Evolutionary conservation across 495 filamentous ascomycete genomes (phyloP), one percentile per base, ranked within the genome.

Genomic region (Podospora anserina): DNA sequence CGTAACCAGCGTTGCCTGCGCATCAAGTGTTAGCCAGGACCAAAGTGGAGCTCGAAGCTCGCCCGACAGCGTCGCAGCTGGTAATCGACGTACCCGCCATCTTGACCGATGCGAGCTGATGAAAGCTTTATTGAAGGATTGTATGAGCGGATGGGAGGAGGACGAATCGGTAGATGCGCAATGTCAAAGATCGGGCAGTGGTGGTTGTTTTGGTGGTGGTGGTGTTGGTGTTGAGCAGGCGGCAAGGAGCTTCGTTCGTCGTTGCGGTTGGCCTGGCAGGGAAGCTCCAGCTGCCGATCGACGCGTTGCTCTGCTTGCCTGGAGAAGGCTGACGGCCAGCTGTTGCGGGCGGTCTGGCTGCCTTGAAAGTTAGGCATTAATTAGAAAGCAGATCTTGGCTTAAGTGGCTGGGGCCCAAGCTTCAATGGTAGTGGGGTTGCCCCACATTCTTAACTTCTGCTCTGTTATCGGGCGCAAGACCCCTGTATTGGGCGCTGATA

Each of bases 1-100:
- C 95, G 83, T 94, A 97, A 70, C 92, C 93, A 77, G 94, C 93
- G 85, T 91, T 96, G 83, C 92, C 94, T 97, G 76, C 79, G 23
- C 70, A 58, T 55, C 15, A 61, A 20, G 53, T 70, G 70, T 77
- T 64, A 78, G 74, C 72, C 32, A 68, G 55, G 55, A 6, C 55
- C 63, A 66, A 66, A 66, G 70, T 69, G 71, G 71, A 77, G 74
- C 71, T 70, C 55, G 58, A 59, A 75, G 69, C 68, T 70, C 69
- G 70, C 66, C 69, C 54, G 11, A 32, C 20, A 61, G 59, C 20
- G 27, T 32, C 61, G 58, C 65, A 65, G 69, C 66, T 63, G 68
- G 61, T 30, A 73, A 73, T 67, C 69, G 67, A 74, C 76, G 20
- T 74, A 78, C 81, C 81, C 74, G 81, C 80, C 81, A 83, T 83